phyloP scores from a whole-genome alignment of 2,329 filamentous ascomycete genomes.

The Gaeumannomyces sp. region DNA sequence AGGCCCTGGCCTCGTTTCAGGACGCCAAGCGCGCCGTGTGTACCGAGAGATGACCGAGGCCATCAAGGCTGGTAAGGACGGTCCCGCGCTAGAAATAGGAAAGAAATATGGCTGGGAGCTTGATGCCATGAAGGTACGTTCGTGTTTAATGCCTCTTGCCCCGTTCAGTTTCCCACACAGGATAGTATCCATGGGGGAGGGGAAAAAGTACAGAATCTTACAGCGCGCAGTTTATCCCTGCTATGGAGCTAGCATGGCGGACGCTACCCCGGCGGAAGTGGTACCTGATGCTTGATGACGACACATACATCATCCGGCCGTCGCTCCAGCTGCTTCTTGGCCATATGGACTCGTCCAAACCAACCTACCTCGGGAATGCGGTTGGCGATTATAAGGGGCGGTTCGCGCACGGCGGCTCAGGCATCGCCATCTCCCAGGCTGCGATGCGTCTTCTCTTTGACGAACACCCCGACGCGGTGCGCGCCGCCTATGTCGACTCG shows the following conservation, averaged over 20 bases:
- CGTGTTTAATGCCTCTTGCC: neutral
- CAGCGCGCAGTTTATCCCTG: slow-evolving; percentile 42
- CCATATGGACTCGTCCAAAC: slow-evolving; percentile 39
- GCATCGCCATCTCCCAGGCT: slow-evolving; percentile 44
- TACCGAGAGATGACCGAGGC: slow-evolving; percentile 33
- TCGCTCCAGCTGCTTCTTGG: slow-evolving; percentile 42
- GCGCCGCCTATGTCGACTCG: slow-evolving; percentile 39
- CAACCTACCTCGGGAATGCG: slow-evolving; percentile 50
- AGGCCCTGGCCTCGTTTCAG: slow-evolving; percentile 27
- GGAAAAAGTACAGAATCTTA: neutral
- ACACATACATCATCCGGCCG: slow-evolving; percentile 46
- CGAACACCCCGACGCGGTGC: slow-evolving; percentile 33
- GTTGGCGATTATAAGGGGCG: slow-evolving; percentile 49
- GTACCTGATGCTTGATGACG: slow-evolving; percentile 53
- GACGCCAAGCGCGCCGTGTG: slow-evolving; percentile 29
- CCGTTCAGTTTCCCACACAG: neutral
- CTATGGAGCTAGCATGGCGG: slow-evolving; percentile 45
- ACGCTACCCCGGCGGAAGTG: slow-evolving; percentile 49
- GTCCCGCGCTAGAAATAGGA: slow-evolving; percentile 30
- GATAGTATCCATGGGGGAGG: neutral
- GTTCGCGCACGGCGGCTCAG: slow-evolving; percentile 53
- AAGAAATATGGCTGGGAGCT: slow-evolving; percentile 40
- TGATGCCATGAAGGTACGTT: slow-evolving; percentile 41
- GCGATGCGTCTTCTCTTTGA: slow-evolving; percentile 42
- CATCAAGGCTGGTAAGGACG: slow-evolving; percentile 31